Base-by-base conservation (phyloP, 1,139 yeast genomes). In the Zygoascus hellenicus region DNA sequence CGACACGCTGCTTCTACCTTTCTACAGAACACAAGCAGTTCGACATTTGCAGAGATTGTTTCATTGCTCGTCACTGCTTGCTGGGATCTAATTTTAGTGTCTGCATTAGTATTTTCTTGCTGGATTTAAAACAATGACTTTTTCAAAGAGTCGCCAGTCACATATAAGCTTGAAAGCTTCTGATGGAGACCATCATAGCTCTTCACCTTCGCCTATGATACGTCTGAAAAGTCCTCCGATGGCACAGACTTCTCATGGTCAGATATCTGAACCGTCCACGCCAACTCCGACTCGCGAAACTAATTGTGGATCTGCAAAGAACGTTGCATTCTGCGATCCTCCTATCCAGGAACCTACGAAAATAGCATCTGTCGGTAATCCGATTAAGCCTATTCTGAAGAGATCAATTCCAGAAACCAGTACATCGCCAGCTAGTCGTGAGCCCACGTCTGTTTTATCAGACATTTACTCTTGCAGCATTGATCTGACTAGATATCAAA, bases 401-500 rank as follows among this genome's bases (percentile, higher is more conserved):
- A 38, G 29, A 30, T 31, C 46, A 6, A 42, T 46, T 37, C 28
- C 37, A 19, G 38, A 38, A 31, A n/a, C 11, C 11, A 29, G 22
- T 16, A 10, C 15, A 10, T 31, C 35, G 9, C 9, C 10, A 14
- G 31, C 6, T 5, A 22, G 26, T 22, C 26, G 26, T n/a, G 22
- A 36, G 30, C 33, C 36, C 17, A 36, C 31, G 13, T 19, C 39
- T 38, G 30, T 54, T n/a, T 45, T 55, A 22, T 47, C 46, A 11
- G 57, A 51, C 17, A 54, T 55, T n/a, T 55, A 55, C 37, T 49
- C 51, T 5, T 50, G 52, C 16, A 43, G 54, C 13, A 36, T 55
- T 14, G 56, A 53, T 40, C 38, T 55, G 28, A 45, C 48, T n/a
- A 35, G 43, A 17, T 46, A 46, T 16, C 36, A 38, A 9, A 49